phyloP scores from a whole-genome alignment of 257 asterid genomes.

The Solanum microdontum region DNA sequence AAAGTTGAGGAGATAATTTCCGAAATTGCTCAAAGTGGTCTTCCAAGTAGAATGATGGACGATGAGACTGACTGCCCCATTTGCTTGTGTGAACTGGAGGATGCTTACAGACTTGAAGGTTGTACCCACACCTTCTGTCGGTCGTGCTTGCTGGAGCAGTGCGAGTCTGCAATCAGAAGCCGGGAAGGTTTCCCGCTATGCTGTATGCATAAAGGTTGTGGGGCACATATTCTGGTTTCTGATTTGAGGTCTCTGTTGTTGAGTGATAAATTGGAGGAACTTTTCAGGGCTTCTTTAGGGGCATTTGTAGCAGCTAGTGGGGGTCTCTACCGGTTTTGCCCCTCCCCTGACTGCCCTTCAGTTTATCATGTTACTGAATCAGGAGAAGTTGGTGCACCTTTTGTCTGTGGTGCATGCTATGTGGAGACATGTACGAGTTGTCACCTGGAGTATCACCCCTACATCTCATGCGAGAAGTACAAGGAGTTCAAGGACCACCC shows the following conservation, averaged over 20 bases:
- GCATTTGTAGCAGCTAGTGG: conserved; percentile 62
- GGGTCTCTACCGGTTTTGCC: conserved; percentile 69
- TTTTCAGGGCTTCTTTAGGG: conserved; percentile 62
- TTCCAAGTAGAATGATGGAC: conserved; percentile 11
- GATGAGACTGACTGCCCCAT: conserved; percentile 46
- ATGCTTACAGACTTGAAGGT: conserved; percentile 49
- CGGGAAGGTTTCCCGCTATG: conserved; percentile 52
- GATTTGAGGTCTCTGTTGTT: conserved; percentile 53
- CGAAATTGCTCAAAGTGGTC: conserved; percentile 32
- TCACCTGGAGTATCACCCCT: conserved; percentile 77
- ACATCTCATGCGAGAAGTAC: conserved; percentile 58
- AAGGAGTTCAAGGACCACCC: conserved; percentile 64
- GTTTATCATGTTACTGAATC: conserved; percentile 45
- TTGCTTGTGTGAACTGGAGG: conserved; percentile 80
- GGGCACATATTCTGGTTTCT: conserved; percentile 33
- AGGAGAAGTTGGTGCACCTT: conserved; percentile 13
- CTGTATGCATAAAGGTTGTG: conserved; percentile 45
- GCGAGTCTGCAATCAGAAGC: conserved; percentile 54
- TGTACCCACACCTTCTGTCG: conserved; percentile 65
- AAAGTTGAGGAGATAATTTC: conserved; percentile 42
- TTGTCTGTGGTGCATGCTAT: conserved; percentile 63
- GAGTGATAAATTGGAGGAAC: conserved; percentile 59
- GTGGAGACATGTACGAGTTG: conserved; percentile 75
- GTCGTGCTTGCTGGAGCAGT: conserved; percentile 70
- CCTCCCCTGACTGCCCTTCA: conserved; percentile 90